Conservation (phyloP, 768 basidiomycete species). For the Tubosaeta sp. region DNA sequence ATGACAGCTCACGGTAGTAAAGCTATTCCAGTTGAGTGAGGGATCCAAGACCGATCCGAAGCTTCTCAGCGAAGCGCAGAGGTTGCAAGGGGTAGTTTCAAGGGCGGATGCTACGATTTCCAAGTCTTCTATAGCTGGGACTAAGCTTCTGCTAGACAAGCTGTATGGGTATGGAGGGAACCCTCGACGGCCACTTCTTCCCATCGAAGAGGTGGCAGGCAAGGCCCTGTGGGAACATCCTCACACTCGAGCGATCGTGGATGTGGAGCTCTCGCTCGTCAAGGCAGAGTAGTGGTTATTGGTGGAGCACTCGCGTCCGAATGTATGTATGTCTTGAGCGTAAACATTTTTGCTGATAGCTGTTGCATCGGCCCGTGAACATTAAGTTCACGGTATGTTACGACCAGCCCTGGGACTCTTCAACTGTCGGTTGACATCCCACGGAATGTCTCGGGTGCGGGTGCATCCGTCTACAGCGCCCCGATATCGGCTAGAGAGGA, state of each 20-base stretch:
- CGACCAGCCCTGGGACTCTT: not conserved
- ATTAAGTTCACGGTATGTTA: not conserved
- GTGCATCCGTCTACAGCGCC: not conserved
- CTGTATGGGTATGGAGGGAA: slow-evolving; percentile 77
- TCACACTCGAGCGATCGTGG: slow-evolving; percentile 64
- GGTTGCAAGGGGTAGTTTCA: slow-evolving; percentile 76
- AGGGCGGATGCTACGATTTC: slow-evolving; percentile 78
- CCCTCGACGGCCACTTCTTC: slow-evolving; percentile 74
- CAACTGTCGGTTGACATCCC: too few relatives aligned
- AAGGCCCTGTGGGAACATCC: slow-evolving; percentile 67
- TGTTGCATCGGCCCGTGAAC: not conserved
- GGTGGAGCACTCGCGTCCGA: too few relatives aligned
- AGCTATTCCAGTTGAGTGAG: slow-evolving; percentile 60
- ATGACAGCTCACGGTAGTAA: slow-evolving; percentile 51
- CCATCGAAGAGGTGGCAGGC: slow-evolving; percentile 52
- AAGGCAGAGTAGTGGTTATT: slow-evolving; percentile 24
- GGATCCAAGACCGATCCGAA: slow-evolving; percentile 51
- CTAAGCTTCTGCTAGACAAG: slow-evolving; percentile 74
- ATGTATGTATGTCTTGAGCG: not conserved
- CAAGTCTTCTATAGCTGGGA: slow-evolving; percentile 73
- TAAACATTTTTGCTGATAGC: not conserved
- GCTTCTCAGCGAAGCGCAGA: slow-evolving; percentile 63
- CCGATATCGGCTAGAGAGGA: slow-evolving; percentile 12
- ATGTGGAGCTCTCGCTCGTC: slow-evolving; percentile 54
- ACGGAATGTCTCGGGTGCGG: slow-evolving; percentile 15